Percentiles rank a stretch among this genome's conserved stretches.
Evolutionary conservation across 2,329 filamentous ascomycete species (phyloP).

Genomic region (Sordariomycetes sp.): DNA sequence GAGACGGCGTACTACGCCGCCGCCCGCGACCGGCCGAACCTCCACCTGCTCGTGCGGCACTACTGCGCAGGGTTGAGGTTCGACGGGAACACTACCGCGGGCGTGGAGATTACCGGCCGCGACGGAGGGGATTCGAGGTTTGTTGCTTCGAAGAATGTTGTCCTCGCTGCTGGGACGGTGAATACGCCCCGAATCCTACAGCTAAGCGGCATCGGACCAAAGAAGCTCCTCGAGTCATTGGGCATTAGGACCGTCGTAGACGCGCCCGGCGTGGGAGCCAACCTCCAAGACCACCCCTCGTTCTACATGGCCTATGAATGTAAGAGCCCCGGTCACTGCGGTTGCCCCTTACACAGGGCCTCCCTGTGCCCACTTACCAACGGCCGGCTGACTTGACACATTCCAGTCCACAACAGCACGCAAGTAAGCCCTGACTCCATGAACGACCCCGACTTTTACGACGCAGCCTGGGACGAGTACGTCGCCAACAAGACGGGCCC

Average conservation of each 20-base stretch:
- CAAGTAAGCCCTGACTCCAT: conserved; percentile 11
- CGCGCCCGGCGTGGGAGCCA: conserved; percentile 39
- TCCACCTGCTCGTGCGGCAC: conserved; percentile 44
- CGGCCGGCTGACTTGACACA: not conserved
- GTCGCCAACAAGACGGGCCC: conserved; percentile 15
- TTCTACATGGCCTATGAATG: conserved; percentile 19
- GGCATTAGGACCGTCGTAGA: conserved; percentile 34
- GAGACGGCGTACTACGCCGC: conserved; percentile 14
- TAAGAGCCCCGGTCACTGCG: not conserved
- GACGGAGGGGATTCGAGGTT: not conserved
- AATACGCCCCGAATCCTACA: conserved; percentile 44
- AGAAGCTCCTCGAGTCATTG: conserved; percentile 28
- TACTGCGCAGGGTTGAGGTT: conserved; percentile 43
- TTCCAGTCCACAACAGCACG: conserved; percentile 11
- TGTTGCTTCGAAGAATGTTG: conserved; percentile 14
- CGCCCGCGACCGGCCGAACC: conserved; percentile 32
- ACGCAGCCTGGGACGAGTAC: conserved; percentile 17
- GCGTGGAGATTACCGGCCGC: conserved; percentile 16
- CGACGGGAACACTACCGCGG: conserved; percentile 20
- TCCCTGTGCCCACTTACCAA: not conserved
- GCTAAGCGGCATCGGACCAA: conserved; percentile 40
- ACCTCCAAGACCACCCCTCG: conserved; percentile 20
- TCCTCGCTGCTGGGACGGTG: conserved; percentile 28
- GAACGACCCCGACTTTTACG: conserved; percentile 16
- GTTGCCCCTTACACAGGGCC: not conserved